A percentile compares a stretch with the other conserved stretches of the same genome.
Evolutionary conservation across 192 early-diverging fungal genomes (phyloP).

Genomic region (Phycomyces nitens): DNA sequence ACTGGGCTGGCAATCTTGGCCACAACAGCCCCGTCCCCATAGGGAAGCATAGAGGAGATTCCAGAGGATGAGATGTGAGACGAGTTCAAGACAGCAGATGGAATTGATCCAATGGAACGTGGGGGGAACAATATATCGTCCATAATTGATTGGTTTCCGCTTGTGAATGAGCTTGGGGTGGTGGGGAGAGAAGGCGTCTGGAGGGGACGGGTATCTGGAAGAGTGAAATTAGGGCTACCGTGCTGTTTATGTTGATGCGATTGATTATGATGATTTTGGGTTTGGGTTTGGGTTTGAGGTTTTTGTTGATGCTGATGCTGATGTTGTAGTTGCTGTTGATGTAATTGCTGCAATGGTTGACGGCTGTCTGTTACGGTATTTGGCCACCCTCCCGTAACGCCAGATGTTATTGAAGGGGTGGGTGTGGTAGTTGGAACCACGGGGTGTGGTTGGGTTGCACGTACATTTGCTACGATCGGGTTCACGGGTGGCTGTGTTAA

Average conservation of each 20-base stretch:
- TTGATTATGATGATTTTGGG: too few species aligned
- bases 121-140: background rate
- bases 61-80: slow-evolving; percentile 13
- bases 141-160: background rate
- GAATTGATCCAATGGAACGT: background rate
- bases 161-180: slow-evolving; percentile 1
- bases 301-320: too few species aligned
- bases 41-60: slow-evolving; percentile 20
- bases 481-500: background rate
- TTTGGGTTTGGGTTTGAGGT: too few species aligned
- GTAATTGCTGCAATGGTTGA: too few species aligned
- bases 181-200: too few species aligned
- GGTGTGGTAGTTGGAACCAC: background rate
- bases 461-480: too few species aligned
- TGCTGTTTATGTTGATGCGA: too few species aligned
- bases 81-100: background rate
- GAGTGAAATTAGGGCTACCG: too few species aligned
- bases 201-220: too few species aligned
- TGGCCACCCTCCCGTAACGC: too few species aligned
- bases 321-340: too few species aligned
- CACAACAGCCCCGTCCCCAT: slow-evolving; percentile 25
- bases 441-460: background rate
- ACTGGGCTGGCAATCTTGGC: slow-evolving; percentile 22
- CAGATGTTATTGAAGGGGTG: background rate
- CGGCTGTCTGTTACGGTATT: too few species aligned